These are phyloP conservation scores for Hyparrhenia diplandra DNA, from an alignment of 176 grass and related monocot genomes.

Conservation along the genomic window DNA sequence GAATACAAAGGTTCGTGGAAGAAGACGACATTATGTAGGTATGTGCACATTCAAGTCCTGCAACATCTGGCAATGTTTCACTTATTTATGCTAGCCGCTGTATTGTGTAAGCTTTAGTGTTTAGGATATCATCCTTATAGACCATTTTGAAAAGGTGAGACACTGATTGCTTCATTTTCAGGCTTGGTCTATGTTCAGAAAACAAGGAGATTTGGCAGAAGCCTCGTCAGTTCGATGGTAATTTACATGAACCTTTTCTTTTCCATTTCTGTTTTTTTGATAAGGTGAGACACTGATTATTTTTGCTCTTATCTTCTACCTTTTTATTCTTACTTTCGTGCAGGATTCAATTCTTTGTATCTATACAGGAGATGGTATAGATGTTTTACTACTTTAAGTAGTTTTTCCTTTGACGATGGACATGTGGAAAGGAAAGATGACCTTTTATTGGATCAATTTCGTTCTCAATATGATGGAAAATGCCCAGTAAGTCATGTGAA, in stretches of 20 bases:
- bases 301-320: slow-evolving; percentile 19
- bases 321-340: slow-evolving; percentile 14
- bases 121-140: background rate
- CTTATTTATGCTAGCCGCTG: background rate
- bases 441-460: slow-evolving; percentile 76
- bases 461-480: slow-evolving; percentile 73
- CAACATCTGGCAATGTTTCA: background rate
- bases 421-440: slow-evolving; percentile 67
- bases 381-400: slow-evolving; percentile 71
- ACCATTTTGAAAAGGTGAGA: background rate
- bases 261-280: background rate
- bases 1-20: slow-evolving; percentile 87
- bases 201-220: slow-evolving; percentile 36
- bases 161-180: slow-evolving; percentile 49
- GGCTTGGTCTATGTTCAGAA: slow-evolving; percentile 55
- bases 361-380: slow-evolving; percentile 97
- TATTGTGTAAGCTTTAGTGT: background rate
- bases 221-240: slow-evolving; percentile 84
- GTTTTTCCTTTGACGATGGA: slow-evolving; percentile 70
- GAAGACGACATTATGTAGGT: slow-evolving; percentile 66
- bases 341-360: slow-evolving; percentile 84
- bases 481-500: slow-evolving; percentile 51
- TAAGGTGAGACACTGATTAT: background rate
- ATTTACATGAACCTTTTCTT: slow-evolving; percentile 16
- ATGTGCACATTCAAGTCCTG: slow-evolving; percentile 15